A percentile compares a stretch with the other conserved stretches of the same genome.
Evolutionary conservation across 2,329 filamentous ascomycete species (phyloP).

Genomic region (Dothiorella sarmentorum): DNA sequence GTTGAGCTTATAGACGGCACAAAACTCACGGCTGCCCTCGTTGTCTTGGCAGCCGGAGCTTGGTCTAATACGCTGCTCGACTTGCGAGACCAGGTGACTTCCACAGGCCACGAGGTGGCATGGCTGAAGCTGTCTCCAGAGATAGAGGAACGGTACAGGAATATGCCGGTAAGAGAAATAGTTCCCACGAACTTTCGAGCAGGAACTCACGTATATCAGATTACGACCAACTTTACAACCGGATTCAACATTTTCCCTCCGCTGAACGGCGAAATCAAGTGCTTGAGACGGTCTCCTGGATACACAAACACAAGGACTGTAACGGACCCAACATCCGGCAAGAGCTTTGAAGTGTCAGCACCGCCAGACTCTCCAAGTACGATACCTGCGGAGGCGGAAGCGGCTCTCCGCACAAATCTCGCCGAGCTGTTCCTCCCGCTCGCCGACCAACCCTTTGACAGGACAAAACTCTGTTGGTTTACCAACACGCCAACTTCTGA

Average conservation of each 20-base stretch:
- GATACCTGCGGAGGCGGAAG: conserved; percentile 14
- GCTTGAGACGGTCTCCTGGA: conserved; percentile 9
- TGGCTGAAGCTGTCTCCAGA: conserved; percentile 12
- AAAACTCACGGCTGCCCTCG: conserved; percentile 62
- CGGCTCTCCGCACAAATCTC: conserved; percentile 2
- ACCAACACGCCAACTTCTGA: conserved; percentile 55
- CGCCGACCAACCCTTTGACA: conserved; percentile 42
- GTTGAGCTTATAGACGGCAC: conserved; percentile 52
- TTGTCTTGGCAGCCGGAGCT: conserved; percentile 78
- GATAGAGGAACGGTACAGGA: conserved; percentile 9
- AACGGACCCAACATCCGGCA: neutral
- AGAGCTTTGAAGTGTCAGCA: neutral
- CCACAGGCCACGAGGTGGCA: conserved; percentile 15
- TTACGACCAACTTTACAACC: conserved; percentile 16
- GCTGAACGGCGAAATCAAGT: conserved; percentile 16
- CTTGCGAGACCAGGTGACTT: conserved; percentile 40
- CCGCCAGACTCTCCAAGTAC: conserved; percentile 11
- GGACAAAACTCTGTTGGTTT: conserved; percentile 54
- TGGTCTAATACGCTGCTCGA: conserved; percentile 81
- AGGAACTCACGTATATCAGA: neutral
- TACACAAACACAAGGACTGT: conserved; percentile 10
- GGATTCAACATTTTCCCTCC: conserved; percentile 19
- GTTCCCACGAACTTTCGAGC: neutral
- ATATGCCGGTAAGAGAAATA: conserved; percentile 8
- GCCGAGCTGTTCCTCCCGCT: conserved; percentile 21